Percentiles rank a stretch among this genome's conserved stretches.
Conservation (phyloP, 345 rosid species). For the Mallotus nudiflorus region DNA sequence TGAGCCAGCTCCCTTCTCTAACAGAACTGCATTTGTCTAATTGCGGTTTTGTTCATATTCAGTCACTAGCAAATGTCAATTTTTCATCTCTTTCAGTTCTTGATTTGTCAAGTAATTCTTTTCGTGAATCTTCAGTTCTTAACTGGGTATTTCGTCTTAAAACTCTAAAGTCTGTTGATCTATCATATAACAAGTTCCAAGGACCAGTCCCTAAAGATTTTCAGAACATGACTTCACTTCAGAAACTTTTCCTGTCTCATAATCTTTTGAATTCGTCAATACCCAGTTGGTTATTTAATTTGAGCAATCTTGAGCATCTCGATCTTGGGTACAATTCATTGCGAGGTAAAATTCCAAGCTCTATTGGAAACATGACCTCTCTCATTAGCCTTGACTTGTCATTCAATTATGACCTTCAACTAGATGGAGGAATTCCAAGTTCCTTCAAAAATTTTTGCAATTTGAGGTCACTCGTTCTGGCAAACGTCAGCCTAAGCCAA, state of each 20-base stretch:
- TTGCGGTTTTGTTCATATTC: background rate
- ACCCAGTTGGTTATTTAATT: background rate
- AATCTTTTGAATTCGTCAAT: background rate
- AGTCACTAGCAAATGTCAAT: background rate
- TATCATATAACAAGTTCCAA: background rate
- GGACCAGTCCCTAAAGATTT: background rate
- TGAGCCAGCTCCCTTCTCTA: constrained; percentile 24
- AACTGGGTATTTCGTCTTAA: constrained; percentile 22
- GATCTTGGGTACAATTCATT: background rate
- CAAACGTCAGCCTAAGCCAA: background rate
- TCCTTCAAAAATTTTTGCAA: constrained; percentile 24
- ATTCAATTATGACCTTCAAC: background rate
- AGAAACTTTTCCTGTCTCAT: background rate
- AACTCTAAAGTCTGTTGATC: constrained; percentile 13
- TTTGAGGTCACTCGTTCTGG: constrained; percentile 4
- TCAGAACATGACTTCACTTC: background rate
- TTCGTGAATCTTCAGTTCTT: constrained; percentile 4
- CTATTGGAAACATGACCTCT: constrained; percentile 24
- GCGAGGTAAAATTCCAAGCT: constrained; percentile 22
- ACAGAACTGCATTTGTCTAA: background rate
- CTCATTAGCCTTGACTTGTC: constrained; percentile 19
- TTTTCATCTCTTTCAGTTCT: constrained; percentile 30
- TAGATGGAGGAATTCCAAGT: constrained; percentile 18
- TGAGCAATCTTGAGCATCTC: constrained; percentile 3
- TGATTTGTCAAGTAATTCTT: constrained; percentile 13